Evolutionary conservation across 768 basidiomycete genomes (phyloP).

Genomic region (Boletales sp.): DNA sequence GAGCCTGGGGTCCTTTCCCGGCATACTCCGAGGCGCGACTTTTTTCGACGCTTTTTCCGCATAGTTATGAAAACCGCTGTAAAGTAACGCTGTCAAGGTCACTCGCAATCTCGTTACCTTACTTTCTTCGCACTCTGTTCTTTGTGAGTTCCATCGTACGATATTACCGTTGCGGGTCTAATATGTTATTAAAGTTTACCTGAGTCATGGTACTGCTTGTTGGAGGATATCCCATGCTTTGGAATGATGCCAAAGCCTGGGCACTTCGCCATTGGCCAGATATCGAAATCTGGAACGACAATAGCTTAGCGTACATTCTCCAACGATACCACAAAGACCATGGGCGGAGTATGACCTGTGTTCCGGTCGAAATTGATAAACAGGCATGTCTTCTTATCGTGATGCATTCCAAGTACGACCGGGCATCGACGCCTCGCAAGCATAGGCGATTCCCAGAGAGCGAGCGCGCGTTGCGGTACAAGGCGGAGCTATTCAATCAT

Average conservation of each 20-base stretch:
- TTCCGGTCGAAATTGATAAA: neutral
- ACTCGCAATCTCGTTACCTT: too few relatives aligned
- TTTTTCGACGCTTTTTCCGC: too few relatives aligned
- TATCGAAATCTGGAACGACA: conserved; percentile 2
- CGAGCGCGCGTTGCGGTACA: neutral
- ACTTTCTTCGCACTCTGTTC: too few relatives aligned
- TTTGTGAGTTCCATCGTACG: too few relatives aligned
- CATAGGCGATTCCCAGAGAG: neutral
- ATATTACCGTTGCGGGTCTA: too few relatives aligned
- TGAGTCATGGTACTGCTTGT: neutral
- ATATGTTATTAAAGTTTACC: too few relatives aligned
- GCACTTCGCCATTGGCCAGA: conserved; percentile 7
- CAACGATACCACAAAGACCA: neutral
- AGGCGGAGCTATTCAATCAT: neutral
- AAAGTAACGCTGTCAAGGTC: too few relatives aligned
- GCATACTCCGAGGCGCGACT: too few relatives aligned
- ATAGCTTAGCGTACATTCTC: neutral
- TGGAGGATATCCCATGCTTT: neutral
- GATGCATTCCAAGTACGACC: neutral
- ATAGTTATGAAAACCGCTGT: too few relatives aligned
- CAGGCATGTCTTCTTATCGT: neutral
- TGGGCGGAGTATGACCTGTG: neutral
- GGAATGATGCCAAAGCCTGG: conserved; percentile 2
- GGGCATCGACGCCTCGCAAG: neutral
- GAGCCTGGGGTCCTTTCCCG: too few relatives aligned